Base-by-base conservation (phyloP, 1,284 basidiomycete species). In the Ceratobasidium sp. region DNA sequence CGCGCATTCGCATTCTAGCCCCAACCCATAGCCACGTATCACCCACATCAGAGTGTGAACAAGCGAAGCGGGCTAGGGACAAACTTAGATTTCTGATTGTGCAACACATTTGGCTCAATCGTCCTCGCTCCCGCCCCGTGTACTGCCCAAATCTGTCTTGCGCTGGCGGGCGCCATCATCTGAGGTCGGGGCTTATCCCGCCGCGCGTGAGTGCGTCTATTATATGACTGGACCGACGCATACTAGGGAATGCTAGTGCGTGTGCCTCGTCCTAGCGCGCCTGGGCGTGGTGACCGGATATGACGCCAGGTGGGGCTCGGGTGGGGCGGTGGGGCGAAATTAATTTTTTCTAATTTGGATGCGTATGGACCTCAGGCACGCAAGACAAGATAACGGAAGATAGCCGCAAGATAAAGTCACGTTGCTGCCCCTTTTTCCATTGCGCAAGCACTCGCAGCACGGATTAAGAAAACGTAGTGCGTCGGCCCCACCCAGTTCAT, bases 141-240 rank as follows among this genome's bases (percentile, higher is more conserved):
- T 61, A 31, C 63, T 65, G 26, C 42, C 63, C 37, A 23, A 17
- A 20, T 60, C 56, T n/a, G 56, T 56, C 11, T 39, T 61, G 0
- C 37, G 20, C 42, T 47, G 63, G 39, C 63, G 63, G 63, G 63
- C 45, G 42, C 63, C 45, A 65, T 45, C 63, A 65, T 65, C 63
- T 65, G 63, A 65, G 63, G 63, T 65, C 63, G 63, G 63, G 63
- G 39, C 63, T 65, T 28, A 65, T 65, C 67, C 67, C 67, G 49
- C 49, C 67, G 53, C 11, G 37, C 51, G 53, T 71, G 67, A 71
- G 39, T 71, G 67, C 51, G 67, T 23, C 49, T 54, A 37, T 56
- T 58, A 58, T 71, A 71, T 54, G 67, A 71, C 67, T 71, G 67
- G 67, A n/a, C 33, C 26, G 67, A 39, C 23, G 47, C 31, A 7